These are phyloP conservation scores for Ampelomyces quisqualis DNA, from an alignment of 2,329 filamentous ascomycete genomes.

Conservation along the genomic window DNA sequence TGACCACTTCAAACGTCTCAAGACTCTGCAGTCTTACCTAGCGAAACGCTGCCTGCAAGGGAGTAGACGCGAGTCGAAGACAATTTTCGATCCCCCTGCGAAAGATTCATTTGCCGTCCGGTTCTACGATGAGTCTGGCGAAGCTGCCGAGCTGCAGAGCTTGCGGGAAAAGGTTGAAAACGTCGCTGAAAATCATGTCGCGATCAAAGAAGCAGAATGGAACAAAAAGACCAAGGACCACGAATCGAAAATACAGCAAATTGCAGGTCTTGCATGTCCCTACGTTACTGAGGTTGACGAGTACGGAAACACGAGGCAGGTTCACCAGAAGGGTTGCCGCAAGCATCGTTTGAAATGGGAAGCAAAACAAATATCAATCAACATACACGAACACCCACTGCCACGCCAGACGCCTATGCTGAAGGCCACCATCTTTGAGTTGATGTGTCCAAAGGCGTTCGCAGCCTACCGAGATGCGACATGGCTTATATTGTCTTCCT, in stretches of 20 bases:
- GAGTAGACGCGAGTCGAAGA: slow-evolving; percentile 23
- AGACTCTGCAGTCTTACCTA: slow-evolving; percentile 55
- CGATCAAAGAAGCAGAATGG: slow-evolving; percentile 47
- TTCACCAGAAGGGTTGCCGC: slow-evolving; percentile 41
- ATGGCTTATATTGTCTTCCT: slow-evolving; percentile 49
- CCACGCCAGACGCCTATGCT: slow-evolving; percentile 41
- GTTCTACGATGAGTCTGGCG: slow-evolving; percentile 46
- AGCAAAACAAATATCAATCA: slow-evolving; percentile 48
- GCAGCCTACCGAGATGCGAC: slow-evolving; percentile 55
- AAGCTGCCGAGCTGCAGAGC: slow-evolving; percentile 22
- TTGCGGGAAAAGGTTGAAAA: slow-evolving; percentile 42
- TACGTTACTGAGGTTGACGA: slow-evolving; percentile 16
- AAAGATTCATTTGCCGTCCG: slow-evolving; percentile 50
- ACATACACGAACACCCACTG: slow-evolving; percentile 54
- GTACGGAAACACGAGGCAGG: slow-evolving; percentile 5
- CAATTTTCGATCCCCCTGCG: slow-evolving; percentile 52
- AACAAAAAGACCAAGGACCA: slow-evolving; percentile 23
- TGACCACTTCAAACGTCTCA: slow-evolving; percentile 55
- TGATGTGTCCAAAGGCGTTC: slow-evolving; percentile 50
- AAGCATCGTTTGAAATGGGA: slow-evolving; percentile 47
- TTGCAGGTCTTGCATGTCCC: slow-evolving; percentile 37
- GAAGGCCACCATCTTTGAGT: slow-evolving; percentile 56
- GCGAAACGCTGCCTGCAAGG: slow-evolving; percentile 36
- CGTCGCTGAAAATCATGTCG: slow-evolving; percentile 27
- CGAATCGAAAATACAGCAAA: slow-evolving; percentile 7